Evolutionary conservation across 768 basidiomycete species (phyloP).

Genomic region (Pleurotus cornucopiae): DNA sequence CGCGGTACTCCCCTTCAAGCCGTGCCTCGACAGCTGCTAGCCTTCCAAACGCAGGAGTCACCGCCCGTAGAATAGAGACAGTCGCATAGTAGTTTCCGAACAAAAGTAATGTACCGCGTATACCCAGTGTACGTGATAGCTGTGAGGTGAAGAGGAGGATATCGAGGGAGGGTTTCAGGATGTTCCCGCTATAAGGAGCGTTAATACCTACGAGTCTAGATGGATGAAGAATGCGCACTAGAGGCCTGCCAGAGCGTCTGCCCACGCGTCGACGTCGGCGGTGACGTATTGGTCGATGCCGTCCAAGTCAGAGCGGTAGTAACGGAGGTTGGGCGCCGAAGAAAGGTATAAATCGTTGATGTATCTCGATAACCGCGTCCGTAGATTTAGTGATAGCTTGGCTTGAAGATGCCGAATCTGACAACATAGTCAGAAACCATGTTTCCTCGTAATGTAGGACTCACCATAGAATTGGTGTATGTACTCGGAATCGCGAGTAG

Average conservation of each 20-base stretch:
- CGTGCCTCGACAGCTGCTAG: conserved; percentile 85
- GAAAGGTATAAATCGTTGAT: conserved; percentile 90
- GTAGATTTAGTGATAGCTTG: conserved; percentile 75
- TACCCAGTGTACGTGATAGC: conserved; percentile 80
- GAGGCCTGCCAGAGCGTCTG: conserved; percentile 77
- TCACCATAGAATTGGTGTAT: conserved; percentile 92
- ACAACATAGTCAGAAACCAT: not conserved
- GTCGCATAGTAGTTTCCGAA: conserved; percentile 87
- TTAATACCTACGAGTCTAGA: not conserved
- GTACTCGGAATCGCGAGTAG: conserved; percentile 87
- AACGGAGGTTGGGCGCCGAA: conserved; percentile 63
- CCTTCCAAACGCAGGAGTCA: conserved; percentile 90
- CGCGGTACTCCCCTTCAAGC: conserved; percentile 87
- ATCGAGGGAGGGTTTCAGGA: conserved; percentile 90
- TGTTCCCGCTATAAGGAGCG: conserved; percentile 63
- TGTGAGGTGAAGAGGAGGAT: conserved; percentile 90
- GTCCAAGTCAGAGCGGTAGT: conserved; percentile 62
- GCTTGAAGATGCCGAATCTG: conserved; percentile 89
- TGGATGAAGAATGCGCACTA: conserved; percentile 59
- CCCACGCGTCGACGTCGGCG: conserved; percentile 87
- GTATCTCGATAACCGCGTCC: conserved; percentile 87
- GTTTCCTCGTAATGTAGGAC: not conserved
- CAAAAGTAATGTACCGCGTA: conserved; percentile 76
- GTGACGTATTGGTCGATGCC: conserved; percentile 92
- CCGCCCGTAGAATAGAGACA: conserved; percentile 72